phyloP scores from a whole-genome alignment of 1,139 yeast genomes.

The Yamadazyma mexicana region DNA sequence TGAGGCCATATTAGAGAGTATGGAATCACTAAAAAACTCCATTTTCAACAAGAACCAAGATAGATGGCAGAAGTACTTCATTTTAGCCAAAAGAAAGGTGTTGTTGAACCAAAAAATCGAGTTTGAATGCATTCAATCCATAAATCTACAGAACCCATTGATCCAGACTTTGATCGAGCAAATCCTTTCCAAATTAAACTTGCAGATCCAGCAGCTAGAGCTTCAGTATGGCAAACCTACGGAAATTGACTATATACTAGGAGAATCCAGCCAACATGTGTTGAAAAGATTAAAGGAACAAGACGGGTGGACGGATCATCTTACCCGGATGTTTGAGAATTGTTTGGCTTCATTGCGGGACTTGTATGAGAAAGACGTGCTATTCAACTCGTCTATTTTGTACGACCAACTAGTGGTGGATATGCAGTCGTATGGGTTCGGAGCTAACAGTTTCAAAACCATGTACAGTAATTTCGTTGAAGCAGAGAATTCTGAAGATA shows the following conservation, averaged over 20 bases:
- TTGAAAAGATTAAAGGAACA: constrained; percentile 46
- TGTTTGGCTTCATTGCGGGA: constrained; percentile 44
- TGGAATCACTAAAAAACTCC: constrained; percentile 37
- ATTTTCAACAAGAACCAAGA: constrained; percentile 44
- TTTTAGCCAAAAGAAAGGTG: constrained; percentile 60
- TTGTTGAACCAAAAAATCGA: constrained; percentile 46
- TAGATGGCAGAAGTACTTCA: constrained; percentile 47
- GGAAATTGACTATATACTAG: constrained; percentile 52
- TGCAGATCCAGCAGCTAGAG: constrained; percentile 54
- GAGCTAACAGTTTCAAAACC: constrained; percentile 18
- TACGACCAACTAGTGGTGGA: constrained; percentile 40
- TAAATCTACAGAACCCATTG: background rate
- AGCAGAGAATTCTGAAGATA: constrained; percentile 3
- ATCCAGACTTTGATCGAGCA: constrained; percentile 26
- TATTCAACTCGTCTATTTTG: constrained; percentile 55
- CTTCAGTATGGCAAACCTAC: constrained; percentile 45
- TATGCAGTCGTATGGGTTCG: constrained; percentile 23
- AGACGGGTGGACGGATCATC: constrained; percentile 54
- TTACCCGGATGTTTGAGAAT: constrained; percentile 41
- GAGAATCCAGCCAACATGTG: constrained; percentile 42
- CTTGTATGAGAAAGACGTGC: constrained; percentile 51
- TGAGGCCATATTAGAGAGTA: constrained; percentile 37
- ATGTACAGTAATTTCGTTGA: constrained; percentile 9
- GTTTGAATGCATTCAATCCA: constrained; percentile 20
- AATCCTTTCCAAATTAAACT: constrained; percentile 26